Evolutionary conservation across 2,329 filamentous ascomycete species (phyloP), one percentile per base, ranked within the genome.

Genomic region (Pestalotiopsis sp.): DNA sequence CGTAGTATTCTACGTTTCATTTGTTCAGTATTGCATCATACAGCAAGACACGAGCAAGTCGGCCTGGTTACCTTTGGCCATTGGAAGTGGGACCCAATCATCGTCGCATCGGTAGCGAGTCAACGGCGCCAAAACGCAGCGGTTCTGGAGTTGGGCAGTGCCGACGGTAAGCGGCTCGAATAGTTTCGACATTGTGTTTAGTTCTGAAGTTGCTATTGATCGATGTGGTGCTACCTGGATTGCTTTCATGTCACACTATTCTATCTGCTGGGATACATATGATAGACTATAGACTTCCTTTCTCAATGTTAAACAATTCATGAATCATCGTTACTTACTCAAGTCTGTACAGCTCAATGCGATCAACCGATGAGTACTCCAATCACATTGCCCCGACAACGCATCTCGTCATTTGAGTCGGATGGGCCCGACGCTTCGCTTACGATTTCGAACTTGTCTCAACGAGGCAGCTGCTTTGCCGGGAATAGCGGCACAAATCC

Each of bases 121-220:
- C 68, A 87, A 73, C 2, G 85, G 85, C 0, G 84, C 82, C 79
- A 87, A 81, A 40, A 81, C 79, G 24, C 87, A 73, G 56, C 84
- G 83, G 71, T 83, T 80, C 48, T 77, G 73, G 38, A 86, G 79
- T 14, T 76, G 71, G 69, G 79, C 70, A 24, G 72, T 70, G 30
- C 84, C 84, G 20, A 85, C 72, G 17, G 74, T 70, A 38, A 86
- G 69, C 22, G 83, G 82, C 65, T 78, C 67, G 69, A 82, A 82
- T 52, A 83, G 76, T 64, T 71, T 75, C 14, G 71, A 70, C 73
- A 74, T 67, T 13, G 48, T 26, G 20, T 61, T 38, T 2, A 39
- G 14, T 5, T 9, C 5, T 17, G 14, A 39, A 35, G 20, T 30
- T 52, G 44, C n/a, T 26, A 58, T 35, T 35, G 30, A 35, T 10